Conservation (phyloP, 1,139 yeast species). For the Diutina mesorugosa region DNA sequence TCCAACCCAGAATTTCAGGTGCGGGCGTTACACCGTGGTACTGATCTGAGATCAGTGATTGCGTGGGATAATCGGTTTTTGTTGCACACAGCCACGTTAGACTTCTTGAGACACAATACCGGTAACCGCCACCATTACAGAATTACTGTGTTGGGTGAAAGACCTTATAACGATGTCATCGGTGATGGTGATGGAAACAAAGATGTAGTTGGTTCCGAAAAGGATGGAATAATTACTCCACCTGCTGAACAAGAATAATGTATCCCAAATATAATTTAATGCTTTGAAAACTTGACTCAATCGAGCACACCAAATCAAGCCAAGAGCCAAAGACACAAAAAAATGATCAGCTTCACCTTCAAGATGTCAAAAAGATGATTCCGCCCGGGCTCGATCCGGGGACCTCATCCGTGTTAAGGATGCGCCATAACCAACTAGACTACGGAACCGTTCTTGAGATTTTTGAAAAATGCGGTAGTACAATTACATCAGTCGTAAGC, state of each 20-base stretch:
- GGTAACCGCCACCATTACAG: constrained; percentile 3
- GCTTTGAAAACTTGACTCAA: too few species aligned
- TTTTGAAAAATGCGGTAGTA: too few species aligned
- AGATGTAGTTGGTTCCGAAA: not conserved
- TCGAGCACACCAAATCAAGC: too few species aligned
- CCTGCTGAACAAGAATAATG: not conserved
- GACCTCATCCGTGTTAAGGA: not conserved
- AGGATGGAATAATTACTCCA: not conserved
- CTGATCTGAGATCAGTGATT: constrained; percentile 12
- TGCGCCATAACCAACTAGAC: not conserved
- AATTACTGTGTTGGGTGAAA: not conserved
- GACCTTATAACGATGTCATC: not conserved
- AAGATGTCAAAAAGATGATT: not conserved
- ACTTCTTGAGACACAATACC: constrained; percentile 12
- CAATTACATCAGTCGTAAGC: too few species aligned
- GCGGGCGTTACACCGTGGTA: constrained; percentile 14
- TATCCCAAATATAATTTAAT: too few species aligned
- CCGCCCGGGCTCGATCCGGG: not conserved
- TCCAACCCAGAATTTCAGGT: constrained; percentile 15
- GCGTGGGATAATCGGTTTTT: constrained; percentile 15
- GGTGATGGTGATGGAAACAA: constrained; percentile 1
- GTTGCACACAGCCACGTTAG: constrained; percentile 13
- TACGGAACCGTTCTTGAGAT: not conserved
- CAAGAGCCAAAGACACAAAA: too few species aligned
- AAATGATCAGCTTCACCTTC: too few species aligned